Percentiles rank a stretch among this genome's conserved stretches.
phyloP scores from a whole-genome alignment of 495 filamentous ascomycete species.

The Lasiosphaeris hirsuta region DNA sequence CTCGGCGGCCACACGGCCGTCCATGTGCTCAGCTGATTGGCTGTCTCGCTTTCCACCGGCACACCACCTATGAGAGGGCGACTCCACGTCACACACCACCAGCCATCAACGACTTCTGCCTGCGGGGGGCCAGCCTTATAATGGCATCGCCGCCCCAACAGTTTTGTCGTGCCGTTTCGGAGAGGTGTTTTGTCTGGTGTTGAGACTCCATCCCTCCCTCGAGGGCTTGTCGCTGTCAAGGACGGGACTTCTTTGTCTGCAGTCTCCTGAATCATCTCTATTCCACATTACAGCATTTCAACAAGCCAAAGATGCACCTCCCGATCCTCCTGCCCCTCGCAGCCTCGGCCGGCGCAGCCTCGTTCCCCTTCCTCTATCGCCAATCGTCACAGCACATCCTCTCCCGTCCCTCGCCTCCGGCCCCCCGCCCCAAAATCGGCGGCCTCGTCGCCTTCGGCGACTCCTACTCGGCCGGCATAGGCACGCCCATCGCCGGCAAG shows the following conservation, averaged over 20 bases:
- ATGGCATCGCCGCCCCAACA: too few species aligned
- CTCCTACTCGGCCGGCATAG: slow-evolving; percentile 49
- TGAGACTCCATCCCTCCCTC: too few species aligned
- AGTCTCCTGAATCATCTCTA: too few species aligned
- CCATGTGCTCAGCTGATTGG: slow-evolving; percentile 19
- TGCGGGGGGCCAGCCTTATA: too few species aligned
- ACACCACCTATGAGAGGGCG: not conserved
- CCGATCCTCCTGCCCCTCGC: too few species aligned
- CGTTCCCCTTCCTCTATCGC: not conserved
- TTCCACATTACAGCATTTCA: too few species aligned
- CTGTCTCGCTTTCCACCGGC: not conserved
- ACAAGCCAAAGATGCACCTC: too few species aligned
- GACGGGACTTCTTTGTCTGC: too few species aligned
- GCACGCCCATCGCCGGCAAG: slow-evolving; percentile 35
- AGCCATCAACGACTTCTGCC: not conserved
- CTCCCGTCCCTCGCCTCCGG: not conserved
- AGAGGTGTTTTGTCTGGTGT: too few species aligned
- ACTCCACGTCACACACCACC: not conserved
- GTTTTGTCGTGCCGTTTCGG: too few species aligned
- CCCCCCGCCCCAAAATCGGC: not conserved
- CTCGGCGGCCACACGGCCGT: not conserved
- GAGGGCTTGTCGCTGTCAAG: too few species aligned
- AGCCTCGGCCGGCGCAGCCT: too few species aligned
- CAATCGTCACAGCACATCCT: not conserved
- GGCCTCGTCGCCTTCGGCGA: slow-evolving; percentile 47